A percentile compares a stretch with the other conserved stretches of the same genome.
phyloP scores from a whole-genome alignment of 2,329 filamentous ascomycete species.

The Arthroderma sp. region DNA sequence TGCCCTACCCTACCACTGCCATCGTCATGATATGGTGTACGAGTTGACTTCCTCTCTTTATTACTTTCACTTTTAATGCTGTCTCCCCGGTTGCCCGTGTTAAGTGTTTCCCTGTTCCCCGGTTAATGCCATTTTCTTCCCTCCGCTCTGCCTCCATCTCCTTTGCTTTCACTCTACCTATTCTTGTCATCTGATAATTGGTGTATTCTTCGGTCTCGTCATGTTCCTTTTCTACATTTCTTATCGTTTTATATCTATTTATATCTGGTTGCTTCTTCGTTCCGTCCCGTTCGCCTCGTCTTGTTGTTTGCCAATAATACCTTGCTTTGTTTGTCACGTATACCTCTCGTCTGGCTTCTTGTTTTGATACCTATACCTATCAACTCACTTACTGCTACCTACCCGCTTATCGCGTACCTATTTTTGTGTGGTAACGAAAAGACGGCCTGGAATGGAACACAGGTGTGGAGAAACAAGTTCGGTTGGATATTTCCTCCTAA shows the following conservation, averaged over 20 bases:
- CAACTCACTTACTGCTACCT: not conserved
- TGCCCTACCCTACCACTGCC: not conserved
- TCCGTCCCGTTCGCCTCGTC: not conserved
- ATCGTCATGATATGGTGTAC: not conserved
- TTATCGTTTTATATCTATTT: not conserved
- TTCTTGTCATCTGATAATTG: conserved; percentile 6
- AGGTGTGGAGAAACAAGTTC: not conserved
- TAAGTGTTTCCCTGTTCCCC: conserved; percentile 13
- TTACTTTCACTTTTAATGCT: conserved; percentile 6
- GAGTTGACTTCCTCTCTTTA: not conserved
- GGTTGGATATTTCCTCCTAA: not conserved
- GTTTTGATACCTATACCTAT: not conserved
- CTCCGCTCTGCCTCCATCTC: conserved; percentile 13
- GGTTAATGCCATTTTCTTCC: conserved; percentile 3
- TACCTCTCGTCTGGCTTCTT: not conserved
- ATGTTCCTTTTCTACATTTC: not conserved
- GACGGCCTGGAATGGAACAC: not conserved
- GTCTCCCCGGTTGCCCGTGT: conserved; percentile 8
- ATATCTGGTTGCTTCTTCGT: not conserved
- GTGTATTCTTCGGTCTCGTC: conserved; percentile 1
- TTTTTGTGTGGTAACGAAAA: not conserved
- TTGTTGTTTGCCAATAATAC: not conserved
- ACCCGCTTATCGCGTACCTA: not conserved
- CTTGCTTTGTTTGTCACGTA: not conserved
- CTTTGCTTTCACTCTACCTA: conserved; percentile 2